Base-by-base conservation (phyloP, 1,284 basidiomycete genomes). In the Papiliotrema fonsecae region DNA sequence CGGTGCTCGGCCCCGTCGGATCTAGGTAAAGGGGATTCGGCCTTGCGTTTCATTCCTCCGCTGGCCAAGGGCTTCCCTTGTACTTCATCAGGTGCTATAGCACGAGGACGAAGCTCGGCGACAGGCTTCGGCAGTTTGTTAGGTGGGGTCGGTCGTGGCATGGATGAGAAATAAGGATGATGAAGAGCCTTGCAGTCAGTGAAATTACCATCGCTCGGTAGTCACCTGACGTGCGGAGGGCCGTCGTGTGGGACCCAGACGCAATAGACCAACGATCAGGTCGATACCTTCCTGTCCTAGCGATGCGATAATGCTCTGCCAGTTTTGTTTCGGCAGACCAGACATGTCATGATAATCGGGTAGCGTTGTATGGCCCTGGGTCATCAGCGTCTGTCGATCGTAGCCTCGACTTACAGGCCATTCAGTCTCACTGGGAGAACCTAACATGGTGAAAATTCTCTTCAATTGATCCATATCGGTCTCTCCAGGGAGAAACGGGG, bases 381-480 rank as follows among this genome's bases (percentile, higher is more conserved):
- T 18, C 25, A 24, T 40, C 31, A 50, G 54, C 43, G 18, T n/a
- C n/a, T n/a, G n/a, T n/a, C n/a, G n/a, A 37, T 40, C 16, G 2
- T 38, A 16, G n/a, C 43, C 9, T 6, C 3, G 9, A 68, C 81
- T 50, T 72, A 92, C 88, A 1, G 94, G 94, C 96, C 96, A 99
- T 24, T 97, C 93, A 45, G 88, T 84, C 63, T 97, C 92, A 0
- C 88, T 88, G 0, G 96, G 96, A 4, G 92, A 93, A 0, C 96
- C 96, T 18, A 98, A 79, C 0, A 94, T 94, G 35, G 87, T 84
- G 69, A 96, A 97, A 52, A 86, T 97, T 26, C 87, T 91, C 64
- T 90, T 93, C 24, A 99, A 75, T 70, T 98, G 96, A 65, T 97
- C 93, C 78, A 97, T 86, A 67, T 98, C 96, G 45, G 83, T 88